Evolutionary conservation across 2,329 filamentous ascomycete genomes (phyloP).

Genomic region (Aureobasidium sp.): DNA sequence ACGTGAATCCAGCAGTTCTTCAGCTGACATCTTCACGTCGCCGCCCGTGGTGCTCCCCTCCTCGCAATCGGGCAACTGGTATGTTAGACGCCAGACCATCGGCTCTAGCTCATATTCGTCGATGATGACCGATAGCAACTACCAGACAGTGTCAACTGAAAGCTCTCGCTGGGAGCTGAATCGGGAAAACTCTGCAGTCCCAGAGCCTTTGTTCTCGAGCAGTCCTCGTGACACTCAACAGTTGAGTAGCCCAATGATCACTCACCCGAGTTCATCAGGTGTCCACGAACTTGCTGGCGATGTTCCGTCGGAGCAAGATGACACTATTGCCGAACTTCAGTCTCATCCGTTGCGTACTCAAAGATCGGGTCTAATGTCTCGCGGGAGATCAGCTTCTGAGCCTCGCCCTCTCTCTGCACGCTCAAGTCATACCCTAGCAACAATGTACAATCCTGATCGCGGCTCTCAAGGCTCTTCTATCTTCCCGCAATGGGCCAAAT

Average conservation of each 20-base stretch:
- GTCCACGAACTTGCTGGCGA: slow-evolving; percentile 4
- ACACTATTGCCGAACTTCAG: slow-evolving; percentile 30
- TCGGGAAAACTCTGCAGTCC: slow-evolving; percentile 24
- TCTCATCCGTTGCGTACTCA: slow-evolving; percentile 26
- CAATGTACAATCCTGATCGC: slow-evolving; percentile 23
- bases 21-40: slow-evolving; percentile 9
- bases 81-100: slow-evolving; percentile 9
- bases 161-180: slow-evolving; percentile 6
- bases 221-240: background rate
- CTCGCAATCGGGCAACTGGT: slow-evolving; percentile 3
- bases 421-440: slow-evolving; percentile 25
- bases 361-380: slow-evolving; percentile 29
- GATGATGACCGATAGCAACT: background rate
- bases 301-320: slow-evolving; percentile 24
- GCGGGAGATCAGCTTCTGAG: slow-evolving; percentile 25
- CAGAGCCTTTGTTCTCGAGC: slow-evolving; percentile 28
- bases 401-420: slow-evolving; percentile 22
- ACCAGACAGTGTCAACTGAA: background rate
- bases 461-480: slow-evolving; percentile 25
- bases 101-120: slow-evolving; percentile 11
- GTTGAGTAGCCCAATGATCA: background rate
- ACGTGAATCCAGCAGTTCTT: slow-evolving; percentile 23
- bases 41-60: background rate
- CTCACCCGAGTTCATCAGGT: slow-evolving; percentile 8
- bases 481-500: slow-evolving; percentile 32